A percentile compares a stretch with the other conserved stretches of the same genome.
Evolutionary conservation across 441 rosid genomes (phyloP).

Genomic region (Eutrema salsugineum): DNA sequence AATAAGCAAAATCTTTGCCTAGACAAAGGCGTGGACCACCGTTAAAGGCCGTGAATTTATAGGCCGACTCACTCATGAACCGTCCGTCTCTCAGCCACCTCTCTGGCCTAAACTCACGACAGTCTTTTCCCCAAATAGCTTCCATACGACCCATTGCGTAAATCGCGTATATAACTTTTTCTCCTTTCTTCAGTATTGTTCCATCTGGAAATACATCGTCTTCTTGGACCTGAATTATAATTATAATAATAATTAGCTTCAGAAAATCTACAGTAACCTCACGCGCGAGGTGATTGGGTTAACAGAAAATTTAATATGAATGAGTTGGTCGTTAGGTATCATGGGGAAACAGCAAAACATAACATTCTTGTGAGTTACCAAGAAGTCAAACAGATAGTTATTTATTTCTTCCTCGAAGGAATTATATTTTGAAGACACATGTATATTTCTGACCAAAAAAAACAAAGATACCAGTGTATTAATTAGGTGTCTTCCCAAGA

Average conservation of each 20-base stretch:
- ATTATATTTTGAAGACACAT: neutral
- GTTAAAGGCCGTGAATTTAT: slow-evolving; percentile 87
- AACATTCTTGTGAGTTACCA: slow-evolving; percentile 23
- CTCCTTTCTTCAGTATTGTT: slow-evolving; percentile 67
- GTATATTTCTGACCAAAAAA: neutral
- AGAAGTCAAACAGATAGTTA: slow-evolving; percentile 12
- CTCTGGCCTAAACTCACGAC: slow-evolving; percentile 80
- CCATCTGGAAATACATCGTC: slow-evolving; percentile 91
- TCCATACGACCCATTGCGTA: slow-evolving; percentile 95
- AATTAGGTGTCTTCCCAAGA: slow-evolving; percentile 26
- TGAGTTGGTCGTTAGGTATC: slow-evolving; percentile 16
- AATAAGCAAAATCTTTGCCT: slow-evolving; percentile 90
- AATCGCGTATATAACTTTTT: slow-evolving; percentile 80
- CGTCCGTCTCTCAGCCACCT: slow-evolving; percentile 83
- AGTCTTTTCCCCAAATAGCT: slow-evolving; percentile 89
- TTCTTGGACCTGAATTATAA: slow-evolving; percentile 64
- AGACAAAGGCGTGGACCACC: slow-evolving; percentile 87
- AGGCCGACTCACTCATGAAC: slow-evolving; percentile 79
- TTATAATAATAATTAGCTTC: slow-evolving; percentile 11
- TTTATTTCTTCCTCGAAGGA: neutral
- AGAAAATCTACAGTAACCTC: neutral
- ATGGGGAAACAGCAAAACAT: slow-evolving; percentile 13
- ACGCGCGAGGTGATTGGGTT: neutral
- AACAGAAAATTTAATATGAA: neutral
- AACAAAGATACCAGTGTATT: neutral